Conservation (phyloP, 2,329 filamentous ascomycete species). For the Penicillium sp. region DNA sequence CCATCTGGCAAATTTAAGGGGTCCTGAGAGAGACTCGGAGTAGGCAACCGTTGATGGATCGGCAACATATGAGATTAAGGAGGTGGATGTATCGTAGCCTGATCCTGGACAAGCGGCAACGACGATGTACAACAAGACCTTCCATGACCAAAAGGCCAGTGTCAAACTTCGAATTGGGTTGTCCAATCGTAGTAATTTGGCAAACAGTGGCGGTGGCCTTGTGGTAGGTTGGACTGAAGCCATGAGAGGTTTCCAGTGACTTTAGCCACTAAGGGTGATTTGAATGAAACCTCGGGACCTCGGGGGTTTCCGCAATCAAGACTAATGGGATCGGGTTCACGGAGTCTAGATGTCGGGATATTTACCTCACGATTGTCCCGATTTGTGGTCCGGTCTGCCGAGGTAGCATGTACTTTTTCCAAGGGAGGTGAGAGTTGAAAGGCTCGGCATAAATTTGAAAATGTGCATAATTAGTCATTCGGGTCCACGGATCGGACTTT, state of each 20-base stretch:
- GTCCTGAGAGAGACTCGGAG: constrained; percentile 26
- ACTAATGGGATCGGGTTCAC: background rate
- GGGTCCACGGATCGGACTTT: too few species aligned
- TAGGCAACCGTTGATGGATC: constrained; percentile 3
- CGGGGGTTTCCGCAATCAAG: constrained; percentile 2
- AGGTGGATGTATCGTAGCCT: constrained; percentile 64
- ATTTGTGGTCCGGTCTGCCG: background rate
- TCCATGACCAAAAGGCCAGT: constrained; percentile 55
- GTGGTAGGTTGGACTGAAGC: constrained; percentile 12
- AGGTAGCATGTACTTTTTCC: background rate
- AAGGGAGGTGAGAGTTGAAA: background rate
- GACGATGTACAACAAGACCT: constrained; percentile 53
- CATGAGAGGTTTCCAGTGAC: constrained; percentile 6
- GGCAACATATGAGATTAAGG: constrained; percentile 44
- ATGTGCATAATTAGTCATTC: constrained; percentile 16
- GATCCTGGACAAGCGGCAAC: constrained; percentile 54
- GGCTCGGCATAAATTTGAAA: background rate
- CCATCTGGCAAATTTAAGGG: constrained; percentile 57
- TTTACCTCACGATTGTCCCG: background rate
- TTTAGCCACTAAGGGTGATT: background rate
- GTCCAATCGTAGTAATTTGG: constrained; percentile 26
- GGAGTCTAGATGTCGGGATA: background rate
- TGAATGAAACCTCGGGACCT: background rate
- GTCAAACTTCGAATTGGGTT: constrained; percentile 38
- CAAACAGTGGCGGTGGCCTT: constrained; percentile 13